A percentile compares a stretch with the other conserved stretches of the same genome.
Evolutionary conservation across 768 basidiomycete species (phyloP).

Genomic region (Sporobolomyces phaffii): DNA sequence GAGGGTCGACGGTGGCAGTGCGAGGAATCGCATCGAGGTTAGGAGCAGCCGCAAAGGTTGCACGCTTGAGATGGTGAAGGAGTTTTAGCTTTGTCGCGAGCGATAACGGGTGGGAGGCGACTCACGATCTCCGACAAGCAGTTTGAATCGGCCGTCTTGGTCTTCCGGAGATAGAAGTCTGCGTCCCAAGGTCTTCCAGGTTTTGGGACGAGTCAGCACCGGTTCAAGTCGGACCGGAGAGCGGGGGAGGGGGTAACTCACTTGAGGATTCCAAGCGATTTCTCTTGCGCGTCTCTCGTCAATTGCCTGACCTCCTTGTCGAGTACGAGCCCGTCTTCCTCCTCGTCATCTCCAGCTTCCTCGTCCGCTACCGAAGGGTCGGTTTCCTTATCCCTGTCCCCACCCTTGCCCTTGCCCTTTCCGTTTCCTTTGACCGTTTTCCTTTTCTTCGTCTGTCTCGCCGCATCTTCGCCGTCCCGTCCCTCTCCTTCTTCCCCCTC

Average conservation of each 20-base stretch:
- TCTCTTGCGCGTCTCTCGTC: not conserved
- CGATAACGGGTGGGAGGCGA: fast-evolving
- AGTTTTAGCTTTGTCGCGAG: not conserved
- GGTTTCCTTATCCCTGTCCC: not conserved
- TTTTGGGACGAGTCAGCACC: not conserved
- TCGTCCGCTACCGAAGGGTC: not conserved
- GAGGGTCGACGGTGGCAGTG: not conserved
- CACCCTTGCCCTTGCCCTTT: not conserved
- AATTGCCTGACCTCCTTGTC: not conserved
- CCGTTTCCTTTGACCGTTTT: not conserved
- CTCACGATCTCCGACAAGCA: constrained; percentile 3
- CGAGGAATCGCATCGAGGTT: not conserved
- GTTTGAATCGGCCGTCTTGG: not conserved
- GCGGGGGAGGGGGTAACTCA: not conserved
- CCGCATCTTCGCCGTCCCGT: not conserved
- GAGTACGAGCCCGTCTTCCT: not conserved
- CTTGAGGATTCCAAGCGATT: not conserved
- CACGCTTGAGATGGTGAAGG: not conserved
- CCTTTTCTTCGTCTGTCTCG: no score
- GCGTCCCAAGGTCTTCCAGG: not conserved
- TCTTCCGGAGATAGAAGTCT: not conserved
- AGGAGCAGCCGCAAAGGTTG: not conserved
- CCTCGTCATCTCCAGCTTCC: not conserved
- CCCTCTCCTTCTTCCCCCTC: not conserved
- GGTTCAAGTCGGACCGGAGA: not conserved